phyloP scores from a whole-genome alignment of 2,329 filamentous ascomycete species.

The Fusarium torreyae region DNA sequence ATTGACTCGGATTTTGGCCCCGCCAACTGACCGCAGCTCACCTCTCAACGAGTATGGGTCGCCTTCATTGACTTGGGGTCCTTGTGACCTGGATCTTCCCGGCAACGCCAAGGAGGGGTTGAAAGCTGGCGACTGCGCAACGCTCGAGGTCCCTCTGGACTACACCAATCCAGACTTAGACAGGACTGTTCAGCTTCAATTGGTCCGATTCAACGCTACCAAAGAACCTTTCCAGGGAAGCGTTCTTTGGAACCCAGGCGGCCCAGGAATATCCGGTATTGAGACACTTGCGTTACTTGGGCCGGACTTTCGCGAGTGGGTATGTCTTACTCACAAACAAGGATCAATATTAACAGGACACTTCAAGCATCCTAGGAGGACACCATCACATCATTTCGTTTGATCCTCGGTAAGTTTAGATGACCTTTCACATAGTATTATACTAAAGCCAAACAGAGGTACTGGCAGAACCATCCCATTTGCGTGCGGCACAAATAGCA shows the following conservation, averaged over 20 bases:
- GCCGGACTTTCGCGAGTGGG: conserved; percentile 28
- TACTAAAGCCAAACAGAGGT: conserved; percentile 15
- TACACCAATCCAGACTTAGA: conserved; percentile 52
- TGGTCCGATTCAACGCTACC: conserved; percentile 52
- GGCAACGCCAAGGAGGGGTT: background rate
- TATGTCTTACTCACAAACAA: fast-evolving
- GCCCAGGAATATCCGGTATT: conserved; percentile 49
- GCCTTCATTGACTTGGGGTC: conserved; percentile 15
- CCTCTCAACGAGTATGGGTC: background rate
- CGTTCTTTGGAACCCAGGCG: conserved; percentile 59
- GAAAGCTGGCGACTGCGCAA: conserved; percentile 51
- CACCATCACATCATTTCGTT: conserved; percentile 39
- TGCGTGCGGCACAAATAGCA: conserved; percentile 8
- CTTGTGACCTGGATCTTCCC: conserved; percentile 22
- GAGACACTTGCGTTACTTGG: conserved; percentile 30
- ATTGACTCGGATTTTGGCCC: conserved; percentile 1
- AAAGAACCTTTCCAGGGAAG: conserved; percentile 53
- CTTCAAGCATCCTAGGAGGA: conserved; percentile 26
- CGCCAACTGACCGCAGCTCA: background rate
- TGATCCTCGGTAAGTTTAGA: conserved; percentile 39
- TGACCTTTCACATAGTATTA: fast-evolving
- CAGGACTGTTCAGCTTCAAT: conserved; percentile 51
- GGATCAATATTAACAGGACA: background rate
- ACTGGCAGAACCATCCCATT: conserved; percentile 41
- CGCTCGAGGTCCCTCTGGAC: conserved; percentile 57